Conservation (phyloP, 1,139 yeast species). For the Suhomyces bokatorum region DNA sequence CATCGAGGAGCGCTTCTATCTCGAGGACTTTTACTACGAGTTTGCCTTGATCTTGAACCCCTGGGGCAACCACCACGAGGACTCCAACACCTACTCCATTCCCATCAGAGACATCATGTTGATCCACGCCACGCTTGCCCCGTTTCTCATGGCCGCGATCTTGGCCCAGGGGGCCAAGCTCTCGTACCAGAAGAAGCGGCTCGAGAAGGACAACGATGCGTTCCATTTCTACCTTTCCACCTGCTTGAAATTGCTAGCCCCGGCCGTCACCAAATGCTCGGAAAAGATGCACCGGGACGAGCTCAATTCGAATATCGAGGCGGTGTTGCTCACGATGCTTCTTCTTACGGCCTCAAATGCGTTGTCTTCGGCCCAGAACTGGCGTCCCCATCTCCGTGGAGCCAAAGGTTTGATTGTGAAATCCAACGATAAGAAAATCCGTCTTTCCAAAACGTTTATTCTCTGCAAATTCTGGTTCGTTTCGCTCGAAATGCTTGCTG, state of each 20-base stretch:
- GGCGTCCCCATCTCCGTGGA: slow-evolving; percentile 25
- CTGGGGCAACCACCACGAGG: slow-evolving; percentile 18
- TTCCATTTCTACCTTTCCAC: slow-evolving; percentile 19
- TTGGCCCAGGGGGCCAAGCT: slow-evolving; percentile 23
- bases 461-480: slow-evolving; percentile 24
- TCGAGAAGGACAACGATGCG: slow-evolving; percentile 20
- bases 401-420: slow-evolving; percentile 22
- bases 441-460: slow-evolving; percentile 16
- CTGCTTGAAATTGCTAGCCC: slow-evolving; percentile 21
- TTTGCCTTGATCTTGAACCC: slow-evolving; percentile 21
- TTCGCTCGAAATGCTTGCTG: slow-evolving; percentile 22
- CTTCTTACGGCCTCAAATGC: slow-evolving; percentile 22
- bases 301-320: slow-evolving; percentile 18
- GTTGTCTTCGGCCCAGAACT: slow-evolving; percentile 19
- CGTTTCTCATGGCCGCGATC: slow-evolving; percentile 22
- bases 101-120: slow-evolving; percentile 21
- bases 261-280: slow-evolving; percentile 17
- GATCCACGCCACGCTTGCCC: slow-evolving; percentile 19
- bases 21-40: slow-evolving; percentile 21
- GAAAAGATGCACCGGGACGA: slow-evolving; percentile 11
- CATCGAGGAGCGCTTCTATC: slow-evolving; percentile 17
- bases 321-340: slow-evolving; percentile 22
- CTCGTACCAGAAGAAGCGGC: slow-evolving; percentile 14
- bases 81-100: slow-evolving; percentile 14
- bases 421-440: slow-evolving; percentile 11